Base-by-base conservation (phyloP, 495 filamentous ascomycete species). In the Echria macrotheca region DNA sequence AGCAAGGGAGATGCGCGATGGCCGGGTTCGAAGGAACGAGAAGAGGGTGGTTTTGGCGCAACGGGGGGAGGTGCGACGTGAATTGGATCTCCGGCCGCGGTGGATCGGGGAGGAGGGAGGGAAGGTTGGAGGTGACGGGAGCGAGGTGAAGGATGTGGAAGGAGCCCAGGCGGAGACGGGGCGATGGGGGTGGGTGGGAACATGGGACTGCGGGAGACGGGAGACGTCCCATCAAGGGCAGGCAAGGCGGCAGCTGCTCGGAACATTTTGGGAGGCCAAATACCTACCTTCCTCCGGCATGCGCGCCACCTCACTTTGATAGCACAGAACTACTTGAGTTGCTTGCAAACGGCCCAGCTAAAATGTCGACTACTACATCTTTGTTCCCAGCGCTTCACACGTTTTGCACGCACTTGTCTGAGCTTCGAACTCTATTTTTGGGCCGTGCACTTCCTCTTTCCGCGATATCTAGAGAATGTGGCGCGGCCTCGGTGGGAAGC, bases 191-290 rank as follows among this genome's bases (percentile, higher is more conserved):
- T 42, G 51, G 4, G 56, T 44, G 56, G 52, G 49, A 44, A 52
- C 48, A 60, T 60, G 61, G 59, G 54, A 47, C 50, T 51, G 51
- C 58, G 51, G 53, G 49, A 55, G 52, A 62, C 59, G 54, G 61
- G 53, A 61, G 58, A 58, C 51, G 60, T 61, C 54, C 53, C 50
- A 54, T 49, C 53, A 52, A 46, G 45, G 51, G 55, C 42, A 53
- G 60, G 60, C 47, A 53, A 49, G 54, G 53, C 61, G 54, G 60
- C 52, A 63, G 59, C 50, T 55, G 57, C n/a, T 56, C 59, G 56
- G 56, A 46, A 57, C 44, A 57, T 44, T 55, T 61, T 43, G 48
- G 50, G 54, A 56, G 57, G 58, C 52, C 53, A 58, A 54, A 51
- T 53, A 44, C 39, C 42, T 53, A 44, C 39, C 42, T 28, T 41